A percentile compares a stretch with the other conserved stretches of the same genome.
These are phyloP conservation scores for Pseudodiploospora longispora DNA, from an alignment of 2,329 filamentous ascomycete genomes.

Conservation along the genomic window DNA sequence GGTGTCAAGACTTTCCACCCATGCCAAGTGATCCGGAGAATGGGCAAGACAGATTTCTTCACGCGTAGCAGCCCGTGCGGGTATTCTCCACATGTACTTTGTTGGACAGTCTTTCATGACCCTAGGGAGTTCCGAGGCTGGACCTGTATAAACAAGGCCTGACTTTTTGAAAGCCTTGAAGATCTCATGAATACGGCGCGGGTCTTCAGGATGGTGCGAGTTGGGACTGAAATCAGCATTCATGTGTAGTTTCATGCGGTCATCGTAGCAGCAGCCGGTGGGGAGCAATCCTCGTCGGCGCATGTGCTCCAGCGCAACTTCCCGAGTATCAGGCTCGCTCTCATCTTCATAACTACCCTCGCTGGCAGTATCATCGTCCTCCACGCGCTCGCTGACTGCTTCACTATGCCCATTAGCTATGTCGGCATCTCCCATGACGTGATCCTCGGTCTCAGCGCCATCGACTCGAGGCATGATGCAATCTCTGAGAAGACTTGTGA, in stretches of 20 bases:
- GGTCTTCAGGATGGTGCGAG: constrained; percentile 90
- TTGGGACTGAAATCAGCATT: constrained; percentile 67
- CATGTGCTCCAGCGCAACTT: constrained; percentile 29
- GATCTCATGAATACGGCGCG: constrained; percentile 83
- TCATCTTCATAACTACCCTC: constrained; percentile 28
- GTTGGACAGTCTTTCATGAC: constrained; percentile 47
- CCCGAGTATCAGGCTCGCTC: constrained; percentile 27
- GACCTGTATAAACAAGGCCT: constrained; percentile 62
- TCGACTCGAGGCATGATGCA: too few relatives aligned
- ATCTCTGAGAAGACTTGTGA: too few relatives aligned
- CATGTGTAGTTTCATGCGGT: constrained; percentile 90
- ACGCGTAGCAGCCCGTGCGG: constrained; percentile 65
- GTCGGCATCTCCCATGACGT: constrained; percentile 34
- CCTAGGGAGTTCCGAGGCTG: constrained; percentile 43
- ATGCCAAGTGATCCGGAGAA: constrained; percentile 65
- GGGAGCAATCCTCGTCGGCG: constrained; percentile 46
- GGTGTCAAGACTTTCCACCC: constrained; percentile 55
- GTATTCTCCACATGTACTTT: constrained; percentile 67
- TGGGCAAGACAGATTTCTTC: constrained; percentile 79
- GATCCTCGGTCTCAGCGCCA: constrained; percentile 30
- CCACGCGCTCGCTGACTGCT: constrained; percentile 14
- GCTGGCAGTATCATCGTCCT: constrained; percentile 23
- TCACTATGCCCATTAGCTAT: constrained; percentile 17
- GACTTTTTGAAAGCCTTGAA: constrained; percentile 80
- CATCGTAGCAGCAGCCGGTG: constrained; percentile 82